Base-by-base conservation (phyloP, 768 basidiomycete genomes). In the Lentinus brumalis region DNA sequence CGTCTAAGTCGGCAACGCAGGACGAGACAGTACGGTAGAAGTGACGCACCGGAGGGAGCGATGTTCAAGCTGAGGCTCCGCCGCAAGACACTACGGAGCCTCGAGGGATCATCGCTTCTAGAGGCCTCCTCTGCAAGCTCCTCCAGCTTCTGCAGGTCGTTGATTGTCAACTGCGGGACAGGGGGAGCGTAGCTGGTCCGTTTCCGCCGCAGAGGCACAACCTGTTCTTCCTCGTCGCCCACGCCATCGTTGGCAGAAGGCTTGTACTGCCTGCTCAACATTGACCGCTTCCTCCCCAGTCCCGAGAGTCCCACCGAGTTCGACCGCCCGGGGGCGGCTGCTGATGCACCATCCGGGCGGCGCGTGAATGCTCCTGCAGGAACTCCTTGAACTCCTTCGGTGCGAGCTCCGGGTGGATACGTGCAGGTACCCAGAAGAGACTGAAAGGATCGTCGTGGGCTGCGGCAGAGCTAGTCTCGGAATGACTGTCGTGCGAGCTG, bases 391-490 rank as follows among this genome's bases (percentile, higher is more conserved):
- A 99, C 74, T 98, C 95, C 50, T 87, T 90, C 26, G 97, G 97
- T 0, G 96, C 96, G 70, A 99, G 92, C 79, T 99, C 97, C 32
- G 97, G 97, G 73, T 98, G 97, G 39, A 98, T 80, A 59, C 89
- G 86, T 15, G 97, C 97, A 55, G 97, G 97, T 31, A 99, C 94
- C 97, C 97, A 99, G 81, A 98, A 98, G 65, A 98, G 85, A 74
- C 94, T 91, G 69, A 88, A 87, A 2, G 92, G 89, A 77, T 96
- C 92, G 67, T 92, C 87, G 41, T 82, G 73, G 21, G 68, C 70
- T 75, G 66, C 76, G 50, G 73, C 77, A 16, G 68, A 55, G 16
- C 56, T 60, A n/a, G 56, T 44, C 65, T 77, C 78, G 58, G 76
- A 77, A 29, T 77, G 75, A 62, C 83, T 83, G 61, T 78, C 79